A percentile compares a stretch with the other conserved stretches of the same genome.
These are phyloP conservation scores for Euphorbia celastroides DNA, from an alignment of 441 rosid genomes.

Conservation along the genomic window DNA sequence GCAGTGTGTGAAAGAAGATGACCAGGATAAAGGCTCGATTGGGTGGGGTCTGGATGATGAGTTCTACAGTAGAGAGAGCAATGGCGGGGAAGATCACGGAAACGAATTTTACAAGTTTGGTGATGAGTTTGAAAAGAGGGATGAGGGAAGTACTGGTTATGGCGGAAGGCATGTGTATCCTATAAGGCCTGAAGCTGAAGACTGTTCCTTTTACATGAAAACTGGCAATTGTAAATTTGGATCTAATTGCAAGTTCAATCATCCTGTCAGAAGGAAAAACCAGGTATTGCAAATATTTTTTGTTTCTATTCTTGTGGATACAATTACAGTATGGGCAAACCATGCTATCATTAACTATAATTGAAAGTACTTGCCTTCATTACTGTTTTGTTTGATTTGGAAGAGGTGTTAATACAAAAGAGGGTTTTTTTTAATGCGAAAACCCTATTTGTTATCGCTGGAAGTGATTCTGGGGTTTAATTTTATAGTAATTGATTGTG, in stretches of 20 bases:
- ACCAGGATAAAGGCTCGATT: slow-evolving; percentile 17
- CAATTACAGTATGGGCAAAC: background rate
- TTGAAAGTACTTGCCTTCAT: background rate
- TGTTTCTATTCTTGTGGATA: background rate
- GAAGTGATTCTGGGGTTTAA: slow-evolving; percentile 4
- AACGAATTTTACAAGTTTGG: slow-evolving; percentile 21
- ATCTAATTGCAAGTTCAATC: slow-evolving; percentile 78
- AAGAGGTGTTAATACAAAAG: background rate
- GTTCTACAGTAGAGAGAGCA: slow-evolving; percentile 15
- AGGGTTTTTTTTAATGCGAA: background rate
- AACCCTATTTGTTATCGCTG: background rate
- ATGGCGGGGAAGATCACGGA: slow-evolving; percentile 2
- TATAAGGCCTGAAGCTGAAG: slow-evolving; percentile 72
- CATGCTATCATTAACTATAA: background rate
- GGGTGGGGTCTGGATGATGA: slow-evolving; percentile 14
- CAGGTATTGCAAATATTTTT: slow-evolving; percentile 32
- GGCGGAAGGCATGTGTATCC: slow-evolving; percentile 40
- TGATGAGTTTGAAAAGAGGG: slow-evolving; percentile 23
- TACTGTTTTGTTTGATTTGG: background rate
- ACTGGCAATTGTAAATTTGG: slow-evolving; percentile 78
- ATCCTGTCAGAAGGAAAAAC: slow-evolving; percentile 50
- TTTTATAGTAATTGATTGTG: background rate
- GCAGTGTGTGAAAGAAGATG: slow-evolving; percentile 11
- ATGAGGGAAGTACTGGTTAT: slow-evolving; percentile 21
- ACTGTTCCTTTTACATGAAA: slow-evolving; percentile 71